Evolutionary conservation across 179 eudicot species (phyloP).

Genomic region (Silene coronaria): DNA sequence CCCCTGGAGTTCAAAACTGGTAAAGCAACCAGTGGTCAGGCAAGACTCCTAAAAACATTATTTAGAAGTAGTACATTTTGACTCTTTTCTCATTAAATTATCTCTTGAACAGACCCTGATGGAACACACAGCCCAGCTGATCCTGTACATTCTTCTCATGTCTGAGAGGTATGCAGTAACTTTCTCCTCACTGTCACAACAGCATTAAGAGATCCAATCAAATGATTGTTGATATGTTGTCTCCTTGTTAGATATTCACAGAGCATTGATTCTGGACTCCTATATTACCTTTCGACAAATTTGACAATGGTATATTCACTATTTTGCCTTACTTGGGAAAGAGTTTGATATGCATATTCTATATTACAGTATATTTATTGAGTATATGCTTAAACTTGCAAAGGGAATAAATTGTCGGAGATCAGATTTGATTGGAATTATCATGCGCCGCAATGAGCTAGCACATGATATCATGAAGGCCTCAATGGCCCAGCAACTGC

Average conservation of each 20-base stretch:
- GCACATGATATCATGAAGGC: conserved; percentile 85
- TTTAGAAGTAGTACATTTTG: background rate
- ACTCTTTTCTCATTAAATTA: conserved; percentile 9
- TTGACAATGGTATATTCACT: conserved; percentile 56
- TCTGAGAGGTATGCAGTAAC: conserved; percentile 68
- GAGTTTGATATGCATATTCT: background rate
- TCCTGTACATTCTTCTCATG: conserved; percentile 89
- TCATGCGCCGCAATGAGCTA: conserved; percentile 97
- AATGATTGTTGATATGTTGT: conserved; percentile 17
- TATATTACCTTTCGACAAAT: conserved; percentile 88
- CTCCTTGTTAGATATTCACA: conserved; percentile 51
- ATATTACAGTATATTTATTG: conserved; percentile 8
- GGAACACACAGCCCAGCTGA: conserved; percentile 97
- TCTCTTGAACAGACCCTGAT: conserved; percentile 58
- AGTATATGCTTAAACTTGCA: conserved; percentile 17
- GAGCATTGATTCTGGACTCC: conserved; percentile 68
- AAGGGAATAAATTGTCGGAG: conserved; percentile 67
- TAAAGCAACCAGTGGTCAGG: conserved; percentile 91
- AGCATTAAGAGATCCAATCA: background rate
- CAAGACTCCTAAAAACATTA: conserved; percentile 13
- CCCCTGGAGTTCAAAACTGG: conserved; percentile 98
- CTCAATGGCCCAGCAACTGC: conserved; percentile 61
- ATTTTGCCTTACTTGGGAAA: background rate
- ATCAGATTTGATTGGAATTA: conserved; percentile 83
- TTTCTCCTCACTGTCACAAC: conserved; percentile 8